These are phyloP conservation scores for Coprinellus micaceus DNA, from an alignment of 768 basidiomycete genomes.

Conservation along the genomic window DNA sequence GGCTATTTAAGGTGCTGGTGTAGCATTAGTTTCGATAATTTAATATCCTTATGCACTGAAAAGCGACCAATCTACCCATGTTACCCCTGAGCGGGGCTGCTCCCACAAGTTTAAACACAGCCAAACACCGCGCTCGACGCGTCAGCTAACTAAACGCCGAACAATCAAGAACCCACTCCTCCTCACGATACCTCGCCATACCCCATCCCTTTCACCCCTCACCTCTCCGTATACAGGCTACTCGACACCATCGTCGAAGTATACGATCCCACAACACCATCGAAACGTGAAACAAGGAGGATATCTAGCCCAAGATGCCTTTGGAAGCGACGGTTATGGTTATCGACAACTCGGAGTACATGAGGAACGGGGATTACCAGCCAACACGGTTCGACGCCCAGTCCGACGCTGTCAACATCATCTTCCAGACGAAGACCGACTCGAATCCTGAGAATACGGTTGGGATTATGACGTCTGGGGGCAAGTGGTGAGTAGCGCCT, in stretches of 20 bases:
- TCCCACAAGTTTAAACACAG: constrained; percentile 1
- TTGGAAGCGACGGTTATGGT: constrained; percentile 98
- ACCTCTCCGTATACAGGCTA: constrained; percentile 4
- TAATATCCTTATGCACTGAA: too few species aligned
- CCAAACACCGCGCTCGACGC: constrained; percentile 29
- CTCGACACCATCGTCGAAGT: not conserved
- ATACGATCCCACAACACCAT: not conserved
- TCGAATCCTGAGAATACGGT: constrained; percentile 98
- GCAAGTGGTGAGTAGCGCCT: constrained; percentile 82
- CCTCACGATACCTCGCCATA: constrained; percentile 1
- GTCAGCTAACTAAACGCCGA: constrained; percentile 22
- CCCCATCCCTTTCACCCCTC: constrained; percentile 4
- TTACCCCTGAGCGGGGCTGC: too few species aligned
- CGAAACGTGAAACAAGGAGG: not conserved
- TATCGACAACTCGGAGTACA: constrained; percentile 96
- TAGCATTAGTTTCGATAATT: too few species aligned
- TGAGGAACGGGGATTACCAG: constrained; percentile 90
- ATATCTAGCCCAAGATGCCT: constrained; percentile 59
- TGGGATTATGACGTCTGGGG: constrained; percentile 97
- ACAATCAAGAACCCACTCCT: constrained; percentile 5
- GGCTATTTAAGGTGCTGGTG: too few species aligned
- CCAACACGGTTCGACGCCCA: constrained; percentile 90
- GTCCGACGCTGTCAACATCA: constrained; percentile 82
- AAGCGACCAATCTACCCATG: too few species aligned
- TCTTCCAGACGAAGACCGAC: constrained; percentile 91